A percentile compares a stretch with the other conserved stretches of the same genome.
Conservation (phyloP, 495 filamentous ascomycete species). For the Acidomyces sp. region DNA sequence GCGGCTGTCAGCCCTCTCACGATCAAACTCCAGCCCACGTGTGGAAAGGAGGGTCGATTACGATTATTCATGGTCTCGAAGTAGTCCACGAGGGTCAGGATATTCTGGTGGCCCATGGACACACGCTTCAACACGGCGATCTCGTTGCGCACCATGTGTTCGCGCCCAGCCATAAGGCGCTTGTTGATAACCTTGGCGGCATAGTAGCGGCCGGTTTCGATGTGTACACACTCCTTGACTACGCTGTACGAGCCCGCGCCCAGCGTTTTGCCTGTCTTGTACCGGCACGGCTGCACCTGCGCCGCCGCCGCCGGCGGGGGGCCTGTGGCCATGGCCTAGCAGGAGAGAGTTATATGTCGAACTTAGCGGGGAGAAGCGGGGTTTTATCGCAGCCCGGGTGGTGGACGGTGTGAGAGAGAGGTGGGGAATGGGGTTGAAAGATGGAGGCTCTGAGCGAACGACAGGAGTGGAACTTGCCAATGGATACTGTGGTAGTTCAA, state of each 20-base stretch:
- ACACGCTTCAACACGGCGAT: constrained; percentile 93
- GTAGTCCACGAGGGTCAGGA: constrained; percentile 93
- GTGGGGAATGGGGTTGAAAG: no score
- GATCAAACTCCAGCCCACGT: background rate
- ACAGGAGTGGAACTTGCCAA: no score
- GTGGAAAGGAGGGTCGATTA: constrained; percentile 28
- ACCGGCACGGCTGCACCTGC: constrained; percentile 55
- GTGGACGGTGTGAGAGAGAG: no score
- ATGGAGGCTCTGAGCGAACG: no score
- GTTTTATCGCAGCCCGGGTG: no score
- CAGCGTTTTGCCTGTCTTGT: constrained; percentile 97
- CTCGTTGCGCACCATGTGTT: constrained; percentile 99
- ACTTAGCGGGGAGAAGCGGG: no score
- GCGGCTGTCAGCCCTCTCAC: background rate
- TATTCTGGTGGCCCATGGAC: constrained; percentile 96
- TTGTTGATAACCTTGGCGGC: constrained; percentile 99
- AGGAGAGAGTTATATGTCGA: no score
- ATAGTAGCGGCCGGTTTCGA: constrained; percentile 95
- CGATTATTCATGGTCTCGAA: constrained; percentile 99
- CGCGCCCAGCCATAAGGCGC: constrained; percentile 88
- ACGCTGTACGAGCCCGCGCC: constrained; percentile 95
- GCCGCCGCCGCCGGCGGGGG: background rate
- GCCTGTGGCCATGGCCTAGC: background rate
- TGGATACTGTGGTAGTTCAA: no score
- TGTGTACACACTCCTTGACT: constrained; percentile 99